These are phyloP conservation scores for Fusarium napiforme DNA, from an alignment of 2,329 filamentous ascomycete species.

Conservation along the genomic window DNA sequence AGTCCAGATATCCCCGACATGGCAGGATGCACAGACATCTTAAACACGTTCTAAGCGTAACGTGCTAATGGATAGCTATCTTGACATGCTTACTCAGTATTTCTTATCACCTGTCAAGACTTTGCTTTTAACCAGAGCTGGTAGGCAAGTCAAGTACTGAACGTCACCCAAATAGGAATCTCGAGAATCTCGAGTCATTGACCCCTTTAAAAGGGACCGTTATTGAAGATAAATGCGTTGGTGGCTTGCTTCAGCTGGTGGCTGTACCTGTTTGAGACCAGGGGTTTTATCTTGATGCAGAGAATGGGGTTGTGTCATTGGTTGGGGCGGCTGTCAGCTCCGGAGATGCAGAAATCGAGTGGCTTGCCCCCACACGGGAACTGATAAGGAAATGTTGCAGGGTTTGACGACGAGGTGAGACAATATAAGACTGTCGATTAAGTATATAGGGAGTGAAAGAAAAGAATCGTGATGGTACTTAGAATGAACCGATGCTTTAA, in stretches of 20 bases:
- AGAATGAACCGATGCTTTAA: fast-evolving
- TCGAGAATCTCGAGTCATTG: not conserved
- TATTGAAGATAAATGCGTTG: not conserved
- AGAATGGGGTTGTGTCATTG: not conserved
- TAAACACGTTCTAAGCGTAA: not conserved
- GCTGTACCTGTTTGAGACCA: not conserved
- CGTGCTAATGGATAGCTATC: not conserved
- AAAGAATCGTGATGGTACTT: not conserved
- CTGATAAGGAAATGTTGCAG: not conserved
- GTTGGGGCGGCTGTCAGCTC: not conserved
- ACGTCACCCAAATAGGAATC: not conserved
- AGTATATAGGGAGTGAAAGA: not conserved
- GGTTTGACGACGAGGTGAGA: not conserved
- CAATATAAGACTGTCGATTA: no score
- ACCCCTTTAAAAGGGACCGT: not conserved
- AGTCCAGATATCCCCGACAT: not conserved
- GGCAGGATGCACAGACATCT: not conserved
- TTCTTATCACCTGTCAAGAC: not conserved
- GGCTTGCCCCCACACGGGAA: not conserved
- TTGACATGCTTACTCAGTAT: not conserved
- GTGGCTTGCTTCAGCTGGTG: not conserved
- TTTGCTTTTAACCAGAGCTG: not conserved
- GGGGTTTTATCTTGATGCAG: not conserved
- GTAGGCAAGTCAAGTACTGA: not conserved
- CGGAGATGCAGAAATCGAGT: not conserved